Base-by-base conservation (phyloP, 345 rosid genomes). In the Camelina hispida region DNA sequence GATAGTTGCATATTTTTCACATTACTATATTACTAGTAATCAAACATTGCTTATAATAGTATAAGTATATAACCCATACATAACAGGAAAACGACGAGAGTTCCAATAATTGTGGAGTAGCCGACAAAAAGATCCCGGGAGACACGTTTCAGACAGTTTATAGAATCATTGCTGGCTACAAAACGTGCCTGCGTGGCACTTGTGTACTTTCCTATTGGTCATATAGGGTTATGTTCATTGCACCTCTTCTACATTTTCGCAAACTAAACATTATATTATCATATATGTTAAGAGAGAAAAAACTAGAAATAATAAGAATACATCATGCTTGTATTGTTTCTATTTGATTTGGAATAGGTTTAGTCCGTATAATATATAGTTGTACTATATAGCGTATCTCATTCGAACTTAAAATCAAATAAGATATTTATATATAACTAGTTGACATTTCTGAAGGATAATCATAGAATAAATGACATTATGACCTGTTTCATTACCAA, bases 101-200 rank as follows among this genome's bases (percentile, higher is more conserved):
- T 46, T 62, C 75, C 75, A 69, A 69, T 76, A 69, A 69, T 54
- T 62, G 70, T 46, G 74, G 80, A 76, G 51, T 76, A 76, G 75
- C 80, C 80, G 80, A 76, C 80, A 69, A 67, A 62, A 71, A 76
- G 13, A 69, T 62, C 66, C 75, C 65, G 57, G 30, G 59, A 69
- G 52, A 76, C 80, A 76, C 80, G 75, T 54, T 75, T 75, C 40
- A 52, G 79, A 75, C 79, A 75, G 35, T 64, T 54, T 44, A 13
- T 15, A 54, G 44, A 57, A 53, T 65, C 62, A 60, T 35, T 75
- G n/a, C 63, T 75, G 74, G 68, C 79, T n/a, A 42, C 53, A 16
- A 75, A 75, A 68, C 74, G 69, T 68, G 56, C 80, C 55, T 76
- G 34, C 69, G 74, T 76, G 69, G 79, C 79, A 76, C 20, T 76